Evolutionary conservation across 2,329 filamentous ascomycete genomes (phyloP), one percentile per base, ranked within the genome.

Genomic region (Monosporascus sp.): DNA sequence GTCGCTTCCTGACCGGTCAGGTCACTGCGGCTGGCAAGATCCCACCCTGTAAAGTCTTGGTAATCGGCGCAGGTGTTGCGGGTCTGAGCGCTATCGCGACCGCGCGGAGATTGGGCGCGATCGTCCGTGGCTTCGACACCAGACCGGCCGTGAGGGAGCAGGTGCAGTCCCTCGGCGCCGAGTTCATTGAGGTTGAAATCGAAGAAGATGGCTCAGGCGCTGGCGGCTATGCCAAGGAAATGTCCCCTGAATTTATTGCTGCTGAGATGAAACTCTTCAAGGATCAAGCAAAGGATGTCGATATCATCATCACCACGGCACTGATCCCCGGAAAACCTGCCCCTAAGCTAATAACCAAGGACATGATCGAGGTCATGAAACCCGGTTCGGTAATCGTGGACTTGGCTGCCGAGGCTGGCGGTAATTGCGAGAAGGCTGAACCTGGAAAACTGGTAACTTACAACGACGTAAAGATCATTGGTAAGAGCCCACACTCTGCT

Each of bases 271-370:
- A 89, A 69, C 78, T 96, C 0, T 96, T 96, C 72, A 85, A 89
- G 67, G 88, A 94, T 61, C 91, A 96, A 69, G 89, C 88, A 56
- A 81, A 83, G 55, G 91, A 96, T 40, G 90, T 96, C 50, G 91
- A 96, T 70, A 96, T 96, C 58, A 88, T 96, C 56, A 88, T 96
- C 66, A 96, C 91, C 1, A 96, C 91, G 1, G 91, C 91, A n/a
- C 72, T 96, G 62, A 96, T 96, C 55, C 91, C 91, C 0, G 91
- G 91, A 53, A 87, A 81, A 61, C 87, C 87, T 27, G 90, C 91
- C 0, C 91, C 91, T 0, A 93, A 87, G 64, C 77, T 96, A 31
- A 92, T 96, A 63, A 92, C 87, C 5, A 88, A 89, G 70, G 71
- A 83, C 60, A 91, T 91, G 82, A 78, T 93, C 27, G 80, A 86